Conservation (phyloP, 768 basidiomycete species). For the Harrya chromipes region DNA sequence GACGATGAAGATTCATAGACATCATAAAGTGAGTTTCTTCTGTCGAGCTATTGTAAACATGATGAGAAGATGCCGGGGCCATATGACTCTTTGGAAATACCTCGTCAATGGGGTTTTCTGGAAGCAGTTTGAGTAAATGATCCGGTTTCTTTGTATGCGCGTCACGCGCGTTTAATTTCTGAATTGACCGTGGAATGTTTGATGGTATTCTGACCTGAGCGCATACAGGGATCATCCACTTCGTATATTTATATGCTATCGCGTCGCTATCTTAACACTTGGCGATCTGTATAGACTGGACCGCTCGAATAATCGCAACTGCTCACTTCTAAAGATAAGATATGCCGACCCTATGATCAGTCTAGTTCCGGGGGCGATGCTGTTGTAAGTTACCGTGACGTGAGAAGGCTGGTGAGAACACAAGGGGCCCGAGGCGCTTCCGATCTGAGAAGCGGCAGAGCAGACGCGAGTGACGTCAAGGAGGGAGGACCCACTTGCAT, state of each 20-base stretch:
- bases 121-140: conserved; percentile 22
- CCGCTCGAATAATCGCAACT: too few relatives aligned
- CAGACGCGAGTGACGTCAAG: conserved; percentile 10
- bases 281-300: too few relatives aligned
- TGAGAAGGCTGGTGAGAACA: too few relatives aligned
- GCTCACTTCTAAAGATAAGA: too few relatives aligned
- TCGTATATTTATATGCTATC: too few relatives aligned
- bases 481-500: too few relatives aligned
- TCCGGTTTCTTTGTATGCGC: conserved; percentile 17
- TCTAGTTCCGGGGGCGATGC: too few relatives aligned
- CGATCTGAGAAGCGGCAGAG: conserved; percentile 1
- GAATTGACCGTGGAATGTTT: conserved; percentile 5
- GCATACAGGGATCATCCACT: background rate
- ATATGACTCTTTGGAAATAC: conserved; percentile 67
- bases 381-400: too few relatives aligned
- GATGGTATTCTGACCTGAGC: conserved; percentile 6
- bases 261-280: too few relatives aligned
- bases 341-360: too few relatives aligned
- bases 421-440: too few relatives aligned
- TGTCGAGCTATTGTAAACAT: background rate
- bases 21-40: conserved; percentile 4
- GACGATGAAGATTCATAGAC: conserved; percentile 38
- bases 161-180: conserved; percentile 18
- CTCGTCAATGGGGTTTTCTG: conserved; percentile 15
- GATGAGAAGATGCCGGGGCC: conserved; percentile 75